A percentile compares a stretch with the other conserved stretches of the same genome.
Conservation (phyloP, 768 basidiomycete genomes). For the Artomyces pyxidatus region DNA sequence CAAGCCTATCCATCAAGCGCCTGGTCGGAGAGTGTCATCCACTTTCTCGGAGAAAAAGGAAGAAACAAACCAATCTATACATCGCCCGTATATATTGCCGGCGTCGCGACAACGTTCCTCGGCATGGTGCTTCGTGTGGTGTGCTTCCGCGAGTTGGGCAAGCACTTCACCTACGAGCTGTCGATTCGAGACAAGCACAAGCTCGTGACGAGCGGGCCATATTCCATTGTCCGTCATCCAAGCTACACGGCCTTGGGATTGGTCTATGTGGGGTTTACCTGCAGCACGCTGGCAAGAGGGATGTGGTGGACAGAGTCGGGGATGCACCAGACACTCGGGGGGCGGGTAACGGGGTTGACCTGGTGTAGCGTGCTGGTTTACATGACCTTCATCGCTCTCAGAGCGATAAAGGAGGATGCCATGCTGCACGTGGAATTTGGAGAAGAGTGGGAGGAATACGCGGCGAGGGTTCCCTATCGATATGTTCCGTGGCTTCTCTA, state of each 20-base stretch:
- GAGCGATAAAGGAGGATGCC: neutral
- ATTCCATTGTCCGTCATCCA: neutral
- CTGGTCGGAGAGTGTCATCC: neutral
- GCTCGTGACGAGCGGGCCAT: neutral
- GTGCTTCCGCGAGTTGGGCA: constrained; percentile 1
- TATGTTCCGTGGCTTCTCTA: neutral
- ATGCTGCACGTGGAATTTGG: neutral
- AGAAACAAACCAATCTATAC: too few species aligned
- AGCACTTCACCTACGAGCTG: neutral
- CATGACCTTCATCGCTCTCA: neutral
- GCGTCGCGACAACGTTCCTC: neutral
- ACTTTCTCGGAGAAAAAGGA: neutral
- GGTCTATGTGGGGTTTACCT: neutral
- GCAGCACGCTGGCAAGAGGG: neutral
- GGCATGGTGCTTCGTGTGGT: neutral
- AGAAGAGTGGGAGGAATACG: constrained; percentile 2
- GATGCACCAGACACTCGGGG: neutral
- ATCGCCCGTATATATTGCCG: neutral
- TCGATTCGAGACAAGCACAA: neutral
- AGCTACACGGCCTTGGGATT: constrained; percentile 7
- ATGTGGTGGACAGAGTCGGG: neutral
- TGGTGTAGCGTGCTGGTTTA: neutral
- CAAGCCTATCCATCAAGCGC: neutral
- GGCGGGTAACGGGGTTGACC: neutral
- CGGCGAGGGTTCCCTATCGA: neutral